Percentiles rank a stretch among this genome's conserved stretches.
Conservation (phyloP, 23 red algal genomes). For the Chondrus crispus region DNA sequence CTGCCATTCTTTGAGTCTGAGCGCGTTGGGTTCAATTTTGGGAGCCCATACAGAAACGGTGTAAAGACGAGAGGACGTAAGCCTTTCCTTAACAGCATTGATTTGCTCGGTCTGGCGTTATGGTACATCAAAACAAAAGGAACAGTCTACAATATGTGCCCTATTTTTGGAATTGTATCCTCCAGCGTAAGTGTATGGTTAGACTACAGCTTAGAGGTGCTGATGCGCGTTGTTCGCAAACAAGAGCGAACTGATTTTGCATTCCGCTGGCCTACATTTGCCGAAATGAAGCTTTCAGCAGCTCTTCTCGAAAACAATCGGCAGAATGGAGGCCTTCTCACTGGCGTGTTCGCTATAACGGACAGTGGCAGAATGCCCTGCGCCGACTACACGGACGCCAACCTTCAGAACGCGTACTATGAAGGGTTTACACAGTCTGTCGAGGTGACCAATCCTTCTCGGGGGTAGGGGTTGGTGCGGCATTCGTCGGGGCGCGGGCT, state of each 20-base stretch:
- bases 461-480: no score
- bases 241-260: no score
- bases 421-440: neutral
- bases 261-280: no score
- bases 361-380: neutral
- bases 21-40: no score
- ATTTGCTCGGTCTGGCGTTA: neutral
- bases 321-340: neutral
- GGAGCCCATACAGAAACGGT: neutral
- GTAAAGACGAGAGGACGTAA: neutral
- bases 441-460: conserved; percentile 7
- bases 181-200: neutral
- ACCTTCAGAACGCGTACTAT: conserved; percentile 7
- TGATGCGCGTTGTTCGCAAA: no score
- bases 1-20: no score
- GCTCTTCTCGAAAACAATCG: neutral
- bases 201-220: neutral
- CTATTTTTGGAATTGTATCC: neutral
- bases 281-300: no score
- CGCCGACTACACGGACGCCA: neutral
- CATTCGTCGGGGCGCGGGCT: no score
- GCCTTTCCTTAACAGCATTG: neutral
- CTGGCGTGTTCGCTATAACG: neutral
- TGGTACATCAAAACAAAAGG: neutral
- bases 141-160: neutral